These are phyloP conservation scores for Eucalyptus pauciflora DNA, from an alignment of 345 rosid species.

Conservation along the genomic window DNA sequence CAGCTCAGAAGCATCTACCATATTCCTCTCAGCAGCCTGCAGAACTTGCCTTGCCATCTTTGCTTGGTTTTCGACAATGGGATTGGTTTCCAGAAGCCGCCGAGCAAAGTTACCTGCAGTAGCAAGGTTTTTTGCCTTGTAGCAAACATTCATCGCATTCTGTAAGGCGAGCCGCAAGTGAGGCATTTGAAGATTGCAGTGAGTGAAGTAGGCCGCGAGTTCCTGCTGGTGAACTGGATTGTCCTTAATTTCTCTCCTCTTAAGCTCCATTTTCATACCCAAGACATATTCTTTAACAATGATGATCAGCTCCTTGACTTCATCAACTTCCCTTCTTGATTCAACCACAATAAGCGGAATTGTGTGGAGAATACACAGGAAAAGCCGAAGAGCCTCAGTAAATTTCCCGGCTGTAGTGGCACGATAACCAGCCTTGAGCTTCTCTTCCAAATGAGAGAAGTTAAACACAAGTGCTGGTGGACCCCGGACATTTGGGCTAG, in stretches of 20 bases:
- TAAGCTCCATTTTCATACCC: constrained; percentile 74
- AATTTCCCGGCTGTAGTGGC: constrained; percentile 81
- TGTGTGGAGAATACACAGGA: constrained; percentile 73
- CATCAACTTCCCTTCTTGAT: constrained; percentile 94
- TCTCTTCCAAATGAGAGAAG: constrained; percentile 80
- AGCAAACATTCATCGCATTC: constrained; percentile 80
- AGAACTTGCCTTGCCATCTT: constrained; percentile 70
- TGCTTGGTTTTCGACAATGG: constrained; percentile 65
- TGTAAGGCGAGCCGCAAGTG: constrained; percentile 68
- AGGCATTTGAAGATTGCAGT: constrained; percentile 79
- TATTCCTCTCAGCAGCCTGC: constrained; percentile 73
- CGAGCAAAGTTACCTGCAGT: constrained; percentile 79
- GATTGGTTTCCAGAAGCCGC: constrained; percentile 68
- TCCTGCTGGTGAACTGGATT: constrained; percentile 73
- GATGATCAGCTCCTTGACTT: constrained; percentile 68
- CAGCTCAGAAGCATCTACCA: constrained; percentile 49
- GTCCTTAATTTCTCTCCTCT: constrained; percentile 67
- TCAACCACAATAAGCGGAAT: constrained; percentile 88
- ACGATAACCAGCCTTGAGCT: constrained; percentile 82
- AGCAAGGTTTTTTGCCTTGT: constrained; percentile 62
- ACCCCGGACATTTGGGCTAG: constrained; percentile 77
- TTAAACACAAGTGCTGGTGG: constrained; percentile 74
- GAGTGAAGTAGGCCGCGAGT: constrained; percentile 97
- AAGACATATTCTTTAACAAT: constrained; percentile 80
- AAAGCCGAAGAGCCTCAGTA: constrained; percentile 63